A percentile compares a stretch with the other conserved stretches of the same genome.
These are phyloP conservation scores for Centrapalus pauciflorus DNA, from an alignment of 129 eudicot species.

Conservation along the genomic window DNA sequence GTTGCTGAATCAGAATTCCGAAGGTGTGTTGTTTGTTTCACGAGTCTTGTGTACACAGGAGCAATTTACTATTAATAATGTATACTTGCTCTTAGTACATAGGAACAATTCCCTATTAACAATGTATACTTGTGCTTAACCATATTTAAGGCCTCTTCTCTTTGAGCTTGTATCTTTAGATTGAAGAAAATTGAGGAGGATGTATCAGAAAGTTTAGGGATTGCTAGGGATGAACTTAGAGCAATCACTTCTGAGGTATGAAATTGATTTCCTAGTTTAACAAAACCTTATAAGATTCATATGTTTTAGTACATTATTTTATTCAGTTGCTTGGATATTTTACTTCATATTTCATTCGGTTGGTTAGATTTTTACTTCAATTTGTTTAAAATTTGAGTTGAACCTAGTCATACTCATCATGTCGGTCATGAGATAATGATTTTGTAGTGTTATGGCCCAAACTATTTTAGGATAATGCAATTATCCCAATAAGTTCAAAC, in stretches of 20 bases:
- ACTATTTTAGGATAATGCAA: neutral
- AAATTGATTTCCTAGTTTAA: slow-evolving; percentile 1
- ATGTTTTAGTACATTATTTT: neutral
- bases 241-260: slow-evolving; percentile 45
- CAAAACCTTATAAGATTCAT: neutral
- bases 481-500: neutral
- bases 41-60: neutral
- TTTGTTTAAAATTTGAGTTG: neutral
- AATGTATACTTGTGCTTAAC: neutral
- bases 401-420: neutral
- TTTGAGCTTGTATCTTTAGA: slow-evolving; percentile 39
- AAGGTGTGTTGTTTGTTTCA: slow-evolving; percentile 40
- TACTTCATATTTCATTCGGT: neutral
- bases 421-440: neutral
- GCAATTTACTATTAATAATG: neutral
- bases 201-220: slow-evolving; percentile 34
- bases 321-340: neutral
- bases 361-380: neutral
- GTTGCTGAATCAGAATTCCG: slow-evolving; percentile 37
- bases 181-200: slow-evolving; percentile 53
- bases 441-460: neutral
- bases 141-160: slow-evolving; percentile 11
- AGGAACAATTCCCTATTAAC: too few species aligned
- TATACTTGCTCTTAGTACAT: too few species aligned
- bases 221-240: slow-evolving; percentile 38